A percentile compares a stretch with the other conserved stretches of the same genome.
phyloP scores from a whole-genome alignment of 805 yeast genomes.

The Henningerozyma blattae region DNA sequence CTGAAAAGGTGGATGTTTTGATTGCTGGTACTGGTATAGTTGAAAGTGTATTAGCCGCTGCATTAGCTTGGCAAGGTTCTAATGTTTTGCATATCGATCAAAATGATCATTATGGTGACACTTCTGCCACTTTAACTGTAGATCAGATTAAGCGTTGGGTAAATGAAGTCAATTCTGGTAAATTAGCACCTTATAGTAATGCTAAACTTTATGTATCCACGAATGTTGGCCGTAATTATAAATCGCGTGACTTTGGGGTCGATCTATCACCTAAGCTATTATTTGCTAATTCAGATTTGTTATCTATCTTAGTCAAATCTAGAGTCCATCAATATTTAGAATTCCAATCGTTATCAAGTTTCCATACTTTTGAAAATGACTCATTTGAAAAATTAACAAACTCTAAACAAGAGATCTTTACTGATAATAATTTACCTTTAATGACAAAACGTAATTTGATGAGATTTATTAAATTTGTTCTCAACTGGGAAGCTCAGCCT shows the following conservation, averaged over 20 bases:
- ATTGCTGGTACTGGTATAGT: conserved; percentile 88
- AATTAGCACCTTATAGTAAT: conserved; percentile 36
- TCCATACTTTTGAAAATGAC: conserved; percentile 92
- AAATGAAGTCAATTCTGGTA: conserved; percentile 42
- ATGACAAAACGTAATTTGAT: conserved; percentile 65
- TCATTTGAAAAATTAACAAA: conserved; percentile 75
- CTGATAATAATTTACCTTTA: conserved; percentile 68
- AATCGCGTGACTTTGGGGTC: conserved; percentile 68
- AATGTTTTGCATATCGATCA: conserved; percentile 81
- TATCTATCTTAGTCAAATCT: conserved; percentile 66
- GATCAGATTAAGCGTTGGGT: conserved; percentile 85
- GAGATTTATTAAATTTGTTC: conserved; percentile 84
- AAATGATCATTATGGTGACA: conserved; percentile 80
- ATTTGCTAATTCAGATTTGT: conserved; percentile 82
- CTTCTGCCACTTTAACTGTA: conserved; percentile 71
- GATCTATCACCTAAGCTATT: conserved; percentile 80
- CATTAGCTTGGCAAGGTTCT: conserved; percentile 98
- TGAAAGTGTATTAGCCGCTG: conserved; percentile 83
- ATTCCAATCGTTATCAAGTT: conserved; percentile 76
- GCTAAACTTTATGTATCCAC: conserved; percentile 76
- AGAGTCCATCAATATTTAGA: conserved; percentile 87
- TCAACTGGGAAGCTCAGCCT: conserved; percentile 51
- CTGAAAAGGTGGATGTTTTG: conserved; percentile 76
- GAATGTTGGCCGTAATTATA: conserved; percentile 30
- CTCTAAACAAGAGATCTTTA: conserved; percentile 86